Evolutionary conservation across 495 filamentous ascomycete species (phyloP), one percentile per base, ranked within the genome.

Genomic region (Podospora sp.): DNA sequence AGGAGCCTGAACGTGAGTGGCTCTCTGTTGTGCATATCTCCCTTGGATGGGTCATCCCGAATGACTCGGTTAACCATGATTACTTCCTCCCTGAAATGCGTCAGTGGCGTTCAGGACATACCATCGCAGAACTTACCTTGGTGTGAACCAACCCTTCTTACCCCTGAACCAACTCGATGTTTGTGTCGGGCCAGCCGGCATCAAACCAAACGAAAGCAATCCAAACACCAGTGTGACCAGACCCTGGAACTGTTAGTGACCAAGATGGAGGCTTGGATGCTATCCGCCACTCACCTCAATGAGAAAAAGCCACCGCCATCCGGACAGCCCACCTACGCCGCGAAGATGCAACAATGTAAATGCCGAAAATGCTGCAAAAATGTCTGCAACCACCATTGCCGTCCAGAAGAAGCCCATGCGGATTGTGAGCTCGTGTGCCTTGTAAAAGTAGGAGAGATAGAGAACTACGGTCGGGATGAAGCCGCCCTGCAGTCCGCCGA

Each of bases 401-500:
- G 82, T 79, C 84, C 83, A 86, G 72, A 86, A 86, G 57, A 68
- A 73, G 6, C 68, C 66, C 62, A 86, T 71, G 11, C 84, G 79
- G 26, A 83, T 78, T 1, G 82, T 79, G 0, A 86, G 72, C 63
- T 86, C 84, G 14, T 77, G 72, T 8, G 79, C 77, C 50, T 80
- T 86, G 72, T 86, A 86, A 67, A 86, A 86, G 66, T 85, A 86
- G n/a, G 82, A 82, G 1, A 82, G 73, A 69, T 82, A 85, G 14
- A 73, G 55, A 18, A 79, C 70, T 0, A 72, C 72, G 55, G 80
- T 77, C 0, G 78, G 72, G 60, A 83, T 81, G 65, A 91, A 91
- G 36, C 89, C 88, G 69, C 91, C 91, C 76, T 94, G 89, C 26
- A 93, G 76, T 18, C 91, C 75, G 29, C 90, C 90, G 8, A 93